phyloP scores from a whole-genome alignment of 495 filamentous ascomycete genomes.

The Aspergillus mulundensis region DNA sequence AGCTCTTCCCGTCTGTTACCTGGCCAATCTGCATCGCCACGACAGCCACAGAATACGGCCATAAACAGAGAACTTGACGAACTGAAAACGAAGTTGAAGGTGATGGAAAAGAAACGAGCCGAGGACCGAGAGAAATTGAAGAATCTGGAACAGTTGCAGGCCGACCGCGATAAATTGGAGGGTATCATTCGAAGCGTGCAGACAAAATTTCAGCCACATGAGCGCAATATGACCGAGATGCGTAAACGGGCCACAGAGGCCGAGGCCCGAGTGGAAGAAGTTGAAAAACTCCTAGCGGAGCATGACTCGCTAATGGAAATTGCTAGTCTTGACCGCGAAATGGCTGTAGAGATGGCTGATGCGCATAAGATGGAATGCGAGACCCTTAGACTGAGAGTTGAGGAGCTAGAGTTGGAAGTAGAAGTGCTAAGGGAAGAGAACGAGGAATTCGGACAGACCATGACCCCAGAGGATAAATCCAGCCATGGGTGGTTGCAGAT shows the following conservation, averaged over 20 bases:
- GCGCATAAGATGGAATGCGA: slow-evolving; percentile 75
- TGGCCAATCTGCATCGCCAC: slow-evolving; percentile 26
- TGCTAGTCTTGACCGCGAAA: slow-evolving; percentile 84
- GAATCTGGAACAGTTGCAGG: slow-evolving; percentile 66
- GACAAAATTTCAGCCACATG: slow-evolving; percentile 81
- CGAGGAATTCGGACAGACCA: slow-evolving; percentile 71
- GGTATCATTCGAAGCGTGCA: slow-evolving; percentile 87
- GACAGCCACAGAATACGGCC: slow-evolving; percentile 32
- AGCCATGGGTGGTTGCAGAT: slow-evolving; percentile 87
- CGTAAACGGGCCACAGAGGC: slow-evolving; percentile 73
- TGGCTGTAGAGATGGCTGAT: slow-evolving; percentile 93
- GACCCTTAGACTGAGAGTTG: slow-evolving; percentile 63
- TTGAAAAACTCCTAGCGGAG: slow-evolving; percentile 73
- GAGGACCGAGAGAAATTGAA: slow-evolving; percentile 90
- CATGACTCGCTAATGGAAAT: slow-evolving; percentile 83
- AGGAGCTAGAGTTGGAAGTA: slow-evolving; percentile 84
- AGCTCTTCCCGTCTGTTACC: slow-evolving; percentile 23
- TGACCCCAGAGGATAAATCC: slow-evolving; percentile 81
- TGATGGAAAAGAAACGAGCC: slow-evolving; percentile 74
- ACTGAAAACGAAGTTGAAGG: slow-evolving; percentile 69
- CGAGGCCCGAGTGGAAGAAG: slow-evolving; percentile 59
- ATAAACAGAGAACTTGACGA: slow-evolving; percentile 69
- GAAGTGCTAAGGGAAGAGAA: slow-evolving; percentile 88
- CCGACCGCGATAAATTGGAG: slow-evolving; percentile 82
- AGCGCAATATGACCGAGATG: slow-evolving; percentile 73